Percentiles rank a stretch among this genome's conserved stretches.
phyloP scores from a whole-genome alignment of 345 rosid genomes.

The Salix koriyanagi region DNA sequence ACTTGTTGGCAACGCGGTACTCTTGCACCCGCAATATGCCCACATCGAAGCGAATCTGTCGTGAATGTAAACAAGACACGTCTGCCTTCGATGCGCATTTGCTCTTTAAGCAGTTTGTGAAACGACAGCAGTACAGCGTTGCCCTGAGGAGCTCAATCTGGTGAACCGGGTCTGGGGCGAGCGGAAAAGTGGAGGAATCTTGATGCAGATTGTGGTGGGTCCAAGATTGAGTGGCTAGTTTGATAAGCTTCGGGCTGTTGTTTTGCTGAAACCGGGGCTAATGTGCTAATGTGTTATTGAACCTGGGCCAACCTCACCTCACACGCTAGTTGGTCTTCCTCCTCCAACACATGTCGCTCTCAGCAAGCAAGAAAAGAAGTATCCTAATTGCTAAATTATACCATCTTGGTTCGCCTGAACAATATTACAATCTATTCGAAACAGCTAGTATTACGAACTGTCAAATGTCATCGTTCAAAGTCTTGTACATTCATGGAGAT shows the following conservation, averaged over 20 bases:
- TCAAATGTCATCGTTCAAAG: background rate
- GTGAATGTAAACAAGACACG: conserved; percentile 51
- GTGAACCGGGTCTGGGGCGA: background rate
- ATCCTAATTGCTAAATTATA: background rate
- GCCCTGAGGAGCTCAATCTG: background rate
- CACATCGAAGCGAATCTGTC: conserved; percentile 41
- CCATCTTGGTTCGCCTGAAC: background rate
- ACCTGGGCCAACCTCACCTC: conserved; percentile 10
- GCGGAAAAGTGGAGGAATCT: background rate
- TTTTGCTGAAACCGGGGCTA: background rate
- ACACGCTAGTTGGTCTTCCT: background rate
- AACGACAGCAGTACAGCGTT: background rate
- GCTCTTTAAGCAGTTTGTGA: background rate
- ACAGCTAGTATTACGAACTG: background rate
- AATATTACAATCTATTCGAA: background rate
- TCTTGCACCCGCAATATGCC: too few relatives aligned
- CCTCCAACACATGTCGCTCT: background rate
- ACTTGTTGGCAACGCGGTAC: too few relatives aligned
- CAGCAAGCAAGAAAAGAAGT: background rate
- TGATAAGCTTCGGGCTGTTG: background rate
- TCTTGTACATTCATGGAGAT: background rate
- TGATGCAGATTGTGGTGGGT: background rate
- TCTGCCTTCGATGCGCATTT: background rate
- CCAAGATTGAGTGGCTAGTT: background rate
- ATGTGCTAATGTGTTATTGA: background rate